Percentiles rank a stretch among this genome's conserved stretches.
Evolutionary conservation across 2,329 filamentous ascomycete species (phyloP).

Genomic region (Trichoderma asperellum): DNA sequence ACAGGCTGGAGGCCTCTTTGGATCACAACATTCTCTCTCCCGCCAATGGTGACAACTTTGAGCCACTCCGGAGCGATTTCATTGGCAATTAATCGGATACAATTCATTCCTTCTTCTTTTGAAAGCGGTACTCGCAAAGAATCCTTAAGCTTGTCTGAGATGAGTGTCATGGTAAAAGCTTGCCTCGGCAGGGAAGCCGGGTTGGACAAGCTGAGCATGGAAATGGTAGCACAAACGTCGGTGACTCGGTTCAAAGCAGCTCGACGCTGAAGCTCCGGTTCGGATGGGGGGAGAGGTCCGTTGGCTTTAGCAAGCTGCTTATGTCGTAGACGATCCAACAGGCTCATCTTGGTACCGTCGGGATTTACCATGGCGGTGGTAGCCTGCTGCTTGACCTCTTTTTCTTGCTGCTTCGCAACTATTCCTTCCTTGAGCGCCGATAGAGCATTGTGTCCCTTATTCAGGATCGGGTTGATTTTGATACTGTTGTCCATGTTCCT

Average conservation of each 20-base stretch:
- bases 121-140: slow-evolving; percentile 63
- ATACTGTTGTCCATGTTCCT: slow-evolving; percentile 38
- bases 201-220: slow-evolving; percentile 64
- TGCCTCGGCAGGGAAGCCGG: slow-evolving; percentile 56
- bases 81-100: slow-evolving; percentile 55
- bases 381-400: slow-evolving; percentile 44
- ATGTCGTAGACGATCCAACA: slow-evolving; percentile 75
- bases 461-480: slow-evolving; percentile 60
- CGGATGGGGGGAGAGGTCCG: slow-evolving; percentile 61
- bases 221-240: slow-evolving; percentile 70
- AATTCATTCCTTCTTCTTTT: slow-evolving; percentile 54
- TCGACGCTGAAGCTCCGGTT: slow-evolving; percentile 61
- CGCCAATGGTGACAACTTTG: slow-evolving; percentile 54
- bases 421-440: slow-evolving; percentile 68
- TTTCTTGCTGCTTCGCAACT: slow-evolving; percentile 55
- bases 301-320: slow-evolving; percentile 65
- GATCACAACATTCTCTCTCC: slow-evolving; percentile 62
- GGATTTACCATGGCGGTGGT: slow-evolving; percentile 45
- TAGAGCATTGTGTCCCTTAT: slow-evolving; percentile 71
- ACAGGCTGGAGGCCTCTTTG: slow-evolving; percentile 50
- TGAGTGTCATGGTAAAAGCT: slow-evolving; percentile 66
- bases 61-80: slow-evolving; percentile 64
- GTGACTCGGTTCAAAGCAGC: slow-evolving; percentile 68
- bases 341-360: slow-evolving; percentile 61
- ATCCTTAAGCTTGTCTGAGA: slow-evolving; percentile 69